A percentile compares a stretch with the other conserved stretches of the same genome.
phyloP scores from a whole-genome alignment of 2,329 filamentous ascomycete species.

The Sordariomycetes sp. region DNA sequence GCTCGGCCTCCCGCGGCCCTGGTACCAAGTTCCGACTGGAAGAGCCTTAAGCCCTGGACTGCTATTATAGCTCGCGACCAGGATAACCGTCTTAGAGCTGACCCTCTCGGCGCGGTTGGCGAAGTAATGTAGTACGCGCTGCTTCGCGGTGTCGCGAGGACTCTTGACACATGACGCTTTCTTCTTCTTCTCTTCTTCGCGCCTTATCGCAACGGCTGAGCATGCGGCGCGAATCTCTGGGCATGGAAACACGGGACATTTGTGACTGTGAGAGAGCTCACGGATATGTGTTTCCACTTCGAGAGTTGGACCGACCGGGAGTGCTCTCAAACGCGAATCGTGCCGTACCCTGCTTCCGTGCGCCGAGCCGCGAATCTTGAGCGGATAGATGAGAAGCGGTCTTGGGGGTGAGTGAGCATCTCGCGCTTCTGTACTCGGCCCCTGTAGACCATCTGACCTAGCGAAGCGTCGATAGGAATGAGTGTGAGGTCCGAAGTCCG shows the following conservation, averaged over 20 bases:
- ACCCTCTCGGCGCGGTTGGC: conserved; percentile 9
- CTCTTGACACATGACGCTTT: conserved; percentile 14
- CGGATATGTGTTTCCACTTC: conserved; percentile 10
- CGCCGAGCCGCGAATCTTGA: conserved; percentile 14
- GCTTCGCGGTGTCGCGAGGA: conserved; percentile 9
- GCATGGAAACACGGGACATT: conserved; percentile 24
- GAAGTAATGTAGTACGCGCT: conserved; percentile 14
- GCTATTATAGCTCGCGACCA: conserved; percentile 20
- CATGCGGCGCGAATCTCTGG: conserved; percentile 24
- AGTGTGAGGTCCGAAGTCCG: conserved; percentile 20
- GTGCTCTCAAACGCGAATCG: conserved; percentile 18
- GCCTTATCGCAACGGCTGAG: conserved; percentile 27
- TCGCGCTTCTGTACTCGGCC: not conserved
- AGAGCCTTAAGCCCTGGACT: conserved; percentile 15
- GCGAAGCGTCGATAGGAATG: conserved; percentile 18
- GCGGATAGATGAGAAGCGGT: conserved; percentile 14
- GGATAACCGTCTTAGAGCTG: conserved; percentile 17
- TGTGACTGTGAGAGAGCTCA: conserved; percentile 13
- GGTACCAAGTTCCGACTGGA: conserved; percentile 20
- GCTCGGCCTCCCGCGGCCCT: conserved; percentile 16
- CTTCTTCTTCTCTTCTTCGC: no score
- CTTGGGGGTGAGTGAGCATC: conserved; percentile 11
- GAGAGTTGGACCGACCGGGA: conserved; percentile 14
- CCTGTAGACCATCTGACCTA: conserved; percentile 12
- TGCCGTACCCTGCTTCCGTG: conserved; percentile 15